phyloP scores from a whole-genome alignment of 1,284 basidiomycete genomes.

The Tremellales sp. region DNA sequence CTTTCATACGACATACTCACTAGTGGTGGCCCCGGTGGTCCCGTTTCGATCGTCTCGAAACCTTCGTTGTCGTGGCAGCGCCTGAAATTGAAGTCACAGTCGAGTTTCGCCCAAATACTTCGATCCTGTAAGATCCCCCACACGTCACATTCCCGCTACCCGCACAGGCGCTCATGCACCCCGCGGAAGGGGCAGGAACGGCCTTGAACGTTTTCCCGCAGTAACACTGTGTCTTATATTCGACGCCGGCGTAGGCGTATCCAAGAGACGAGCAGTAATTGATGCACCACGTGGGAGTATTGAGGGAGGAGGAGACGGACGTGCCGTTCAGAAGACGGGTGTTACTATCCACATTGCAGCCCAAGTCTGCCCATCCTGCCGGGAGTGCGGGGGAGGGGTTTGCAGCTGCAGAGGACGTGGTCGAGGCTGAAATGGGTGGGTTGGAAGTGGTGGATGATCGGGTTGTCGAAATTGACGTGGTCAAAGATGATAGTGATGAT shows the following conservation, averaged over 20 bases:
- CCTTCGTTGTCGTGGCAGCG: too few species aligned
- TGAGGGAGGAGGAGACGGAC: slow-evolving; percentile 9
- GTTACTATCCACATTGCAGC: slow-evolving; percentile 2
- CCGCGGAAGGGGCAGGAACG: too few species aligned
- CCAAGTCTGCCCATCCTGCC: slow-evolving; percentile 1
- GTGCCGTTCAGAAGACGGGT: slow-evolving; percentile 1
- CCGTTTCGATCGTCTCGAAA: too few species aligned
- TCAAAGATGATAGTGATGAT: too few species aligned
- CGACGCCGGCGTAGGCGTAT: slow-evolving; percentile 17
- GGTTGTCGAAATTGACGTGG: background rate
- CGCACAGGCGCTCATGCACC: too few species aligned
- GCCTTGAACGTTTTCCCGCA: too few species aligned
- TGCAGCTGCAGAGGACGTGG: background rate
- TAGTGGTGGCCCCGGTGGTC: too few species aligned
- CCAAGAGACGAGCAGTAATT: slow-evolving; percentile 14
- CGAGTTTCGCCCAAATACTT: too few species aligned
- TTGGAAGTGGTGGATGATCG: background rate
- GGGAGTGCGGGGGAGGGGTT: background rate
- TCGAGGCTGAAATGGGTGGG: background rate
- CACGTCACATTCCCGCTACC: too few species aligned
- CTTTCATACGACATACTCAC: too few species aligned
- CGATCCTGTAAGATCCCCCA: too few species aligned
- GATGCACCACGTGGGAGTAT: slow-evolving; percentile 16
- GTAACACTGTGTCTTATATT: slow-evolving; percentile 30
- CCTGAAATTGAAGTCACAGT: too few species aligned